Evolutionary conservation across 805 yeast species (phyloP), one percentile per base, ranked within the genome.

Genomic region (Saccharomyces mikatae): DNA sequence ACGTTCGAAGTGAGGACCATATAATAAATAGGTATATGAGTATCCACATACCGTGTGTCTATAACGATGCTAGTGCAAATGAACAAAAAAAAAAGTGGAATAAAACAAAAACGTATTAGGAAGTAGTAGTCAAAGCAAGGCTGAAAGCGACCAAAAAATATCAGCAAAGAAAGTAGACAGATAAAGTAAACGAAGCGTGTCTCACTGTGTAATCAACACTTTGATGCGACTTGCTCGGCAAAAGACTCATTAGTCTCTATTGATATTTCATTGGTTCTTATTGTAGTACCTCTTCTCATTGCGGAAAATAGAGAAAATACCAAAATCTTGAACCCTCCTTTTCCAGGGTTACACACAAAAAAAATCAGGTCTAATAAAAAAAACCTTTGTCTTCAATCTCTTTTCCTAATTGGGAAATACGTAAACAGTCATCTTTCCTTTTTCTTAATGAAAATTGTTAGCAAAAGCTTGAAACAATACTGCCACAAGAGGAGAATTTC

Each of bases 341-440:
- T 44, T 2, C 1, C 11, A 36, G 44, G 44, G 44, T 17, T 36
- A 36, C 4, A 6, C 11, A 10, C 13, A 6, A 36, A 36, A 36
- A n/a, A 17, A 36, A 17, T 1, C 44, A 36, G 44, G 44, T 17
- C 44, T 36, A 22, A n/a, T 24, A 36, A 28, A 4, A 2, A 4
- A 29, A 3, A 13, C n/a, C 31, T n/a, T 4, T 28, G 14, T 17
- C 4, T n/a, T 50, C 49, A 48, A 49, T 52, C 9, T 48, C 46
- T 52, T 41, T 52, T 5, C 54, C 52, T 4, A 41, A 52, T 48
- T 22, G 6, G 54, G 54, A 24, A 48, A 52, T 32, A 52, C 3
- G 55, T 53, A 53, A 53, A 53, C 55, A 36, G 13, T 4, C 44
- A 21, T 21, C 44, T 36, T 36, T 36, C 22, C 22, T 17, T 21